Conservation (phyloP, 495 filamentous ascomycete species). For the Penicillium manginii region DNA sequence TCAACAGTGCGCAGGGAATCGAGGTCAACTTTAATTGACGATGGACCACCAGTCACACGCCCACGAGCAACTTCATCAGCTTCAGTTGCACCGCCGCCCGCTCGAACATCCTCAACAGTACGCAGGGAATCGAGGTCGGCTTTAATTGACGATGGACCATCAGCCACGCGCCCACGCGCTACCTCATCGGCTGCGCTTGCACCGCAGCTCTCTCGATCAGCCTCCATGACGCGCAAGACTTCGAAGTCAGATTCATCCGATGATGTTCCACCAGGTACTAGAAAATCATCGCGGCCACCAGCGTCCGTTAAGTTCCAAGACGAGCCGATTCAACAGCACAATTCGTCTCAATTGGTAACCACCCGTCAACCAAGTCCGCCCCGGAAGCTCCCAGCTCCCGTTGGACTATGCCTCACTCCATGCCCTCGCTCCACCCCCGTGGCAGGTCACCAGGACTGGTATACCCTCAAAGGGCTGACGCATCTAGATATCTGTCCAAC, state of each 20-base stretch:
- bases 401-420: constrained; percentile 44
- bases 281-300: constrained; percentile 10
- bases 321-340: constrained; percentile 2
- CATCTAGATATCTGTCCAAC: constrained; percentile 67
- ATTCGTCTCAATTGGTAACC: constrained; percentile 13
- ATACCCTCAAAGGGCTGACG: constrained; percentile 58
- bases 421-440: constrained; percentile 58
- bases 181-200: constrained; percentile 10
- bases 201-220: constrained; percentile 15
- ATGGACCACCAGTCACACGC: neutral
- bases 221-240: constrained; percentile 16
- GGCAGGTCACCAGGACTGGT: constrained; percentile 64
- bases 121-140: constrained; percentile 12
- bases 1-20: constrained; percentile 16
- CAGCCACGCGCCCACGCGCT: constrained; percentile 2
- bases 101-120: constrained; percentile 19
- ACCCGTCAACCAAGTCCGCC: constrained; percentile 19
- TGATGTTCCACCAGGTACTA: neutral
- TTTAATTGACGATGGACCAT: neutral
- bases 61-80: constrained; percentile 6
- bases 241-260: constrained; percentile 19
- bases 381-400: constrained; percentile 16
- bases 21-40: constrained; percentile 1
- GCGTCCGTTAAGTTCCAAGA: constrained; percentile 22
- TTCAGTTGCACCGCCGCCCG: constrained; percentile 3